Conservation (phyloP, 1,139 yeast genomes). For the Geotrichum klebahnii region DNA sequence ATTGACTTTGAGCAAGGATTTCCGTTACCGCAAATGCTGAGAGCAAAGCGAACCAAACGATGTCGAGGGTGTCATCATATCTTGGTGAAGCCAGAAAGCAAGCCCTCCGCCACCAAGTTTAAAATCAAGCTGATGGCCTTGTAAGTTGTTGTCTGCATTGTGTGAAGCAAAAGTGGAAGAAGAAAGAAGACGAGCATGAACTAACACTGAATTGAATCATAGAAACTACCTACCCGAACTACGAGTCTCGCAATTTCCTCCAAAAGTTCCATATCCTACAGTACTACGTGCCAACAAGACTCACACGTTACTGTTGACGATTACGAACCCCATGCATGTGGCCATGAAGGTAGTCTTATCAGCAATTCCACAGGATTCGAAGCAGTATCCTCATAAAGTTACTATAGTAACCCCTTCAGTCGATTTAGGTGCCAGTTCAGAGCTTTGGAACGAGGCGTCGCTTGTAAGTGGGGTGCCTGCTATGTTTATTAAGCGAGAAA, state of each 20-base stretch:
- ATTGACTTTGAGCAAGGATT: slow-evolving; percentile 18
- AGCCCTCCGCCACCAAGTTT: slow-evolving; percentile 31
- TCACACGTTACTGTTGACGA: slow-evolving; percentile 26
- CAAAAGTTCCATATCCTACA: slow-evolving; percentile 21
- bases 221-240: slow-evolving; percentile 28
- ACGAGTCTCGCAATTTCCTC: slow-evolving; percentile 22
- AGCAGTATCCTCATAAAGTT: slow-evolving; percentile 22
- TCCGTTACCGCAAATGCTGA: slow-evolving; percentile 30
- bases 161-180: too few species aligned
- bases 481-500: slow-evolving; percentile 31
- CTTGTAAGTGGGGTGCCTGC: slow-evolving; percentile 33
- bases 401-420: slow-evolving; percentile 29
- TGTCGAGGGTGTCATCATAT: slow-evolving; percentile 35
- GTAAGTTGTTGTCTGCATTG: too few species aligned
- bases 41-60: slow-evolving; percentile 30
- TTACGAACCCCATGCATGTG: slow-evolving; percentile 31
- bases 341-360: slow-evolving; percentile 31
- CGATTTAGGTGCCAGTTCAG: slow-evolving; percentile 32
- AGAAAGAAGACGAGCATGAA: too few species aligned
- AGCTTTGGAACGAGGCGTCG: slow-evolving; percentile 32
- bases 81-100: slow-evolving; percentile 34
- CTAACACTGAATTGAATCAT: neutral
- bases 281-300: slow-evolving; percentile 16
- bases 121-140: slow-evolving; percentile 32
- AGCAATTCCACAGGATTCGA: slow-evolving; percentile 20